Conservation (phyloP, 2,329 filamentous ascomycete species). For the Talaromyces sp. region DNA sequence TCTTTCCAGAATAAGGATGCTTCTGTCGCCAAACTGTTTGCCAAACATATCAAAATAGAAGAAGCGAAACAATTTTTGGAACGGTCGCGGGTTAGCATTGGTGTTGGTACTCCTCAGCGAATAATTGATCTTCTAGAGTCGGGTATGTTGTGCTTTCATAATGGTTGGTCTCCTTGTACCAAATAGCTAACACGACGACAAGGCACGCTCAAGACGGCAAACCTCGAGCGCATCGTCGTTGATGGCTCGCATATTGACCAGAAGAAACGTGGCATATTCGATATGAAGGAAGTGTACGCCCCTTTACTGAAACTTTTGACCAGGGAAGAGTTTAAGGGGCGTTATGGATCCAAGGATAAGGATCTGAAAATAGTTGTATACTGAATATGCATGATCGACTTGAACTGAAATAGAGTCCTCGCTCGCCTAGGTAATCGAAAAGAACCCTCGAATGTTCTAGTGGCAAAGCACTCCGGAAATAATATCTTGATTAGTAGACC, state of each 20-base stretch:
- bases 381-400: constrained; percentile 32
- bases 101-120: constrained; percentile 81
- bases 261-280: constrained; percentile 89
- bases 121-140: constrained; percentile 77
- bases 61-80: constrained; percentile 76
- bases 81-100: constrained; percentile 67
- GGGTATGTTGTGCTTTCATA: constrained; percentile 46
- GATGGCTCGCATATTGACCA: constrained; percentile 91
- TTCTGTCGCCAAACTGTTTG: constrained; percentile 85
- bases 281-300: constrained; percentile 89
- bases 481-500: background rate
- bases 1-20: constrained; percentile 74
- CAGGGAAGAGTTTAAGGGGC: constrained; percentile 63
- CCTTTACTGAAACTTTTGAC: constrained; percentile 72
- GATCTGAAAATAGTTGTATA: constrained; percentile 47
- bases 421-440: background rate
- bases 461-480: background rate
- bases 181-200: background rate
- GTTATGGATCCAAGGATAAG: constrained; percentile 56
- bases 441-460: background rate
- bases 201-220: constrained; percentile 65
- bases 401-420: background rate
- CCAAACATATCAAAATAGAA: constrained; percentile 94
- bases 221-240: constrained; percentile 73
- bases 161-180: background rate